Conservation (phyloP, 805 yeast species). For the Torulaspora microellipsoides region DNA sequence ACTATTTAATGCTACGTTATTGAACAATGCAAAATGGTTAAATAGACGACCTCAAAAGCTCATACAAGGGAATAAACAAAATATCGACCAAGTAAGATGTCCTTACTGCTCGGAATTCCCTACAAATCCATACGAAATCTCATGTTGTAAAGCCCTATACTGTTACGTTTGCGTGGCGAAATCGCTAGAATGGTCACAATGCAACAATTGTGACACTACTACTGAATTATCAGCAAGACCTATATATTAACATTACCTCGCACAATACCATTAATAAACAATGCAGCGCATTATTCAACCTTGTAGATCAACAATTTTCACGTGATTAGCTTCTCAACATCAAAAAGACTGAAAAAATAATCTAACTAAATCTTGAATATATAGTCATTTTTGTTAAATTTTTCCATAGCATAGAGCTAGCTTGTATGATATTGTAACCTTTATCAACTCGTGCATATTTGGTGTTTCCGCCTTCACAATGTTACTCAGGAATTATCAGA, state of each 20-base stretch:
- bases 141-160: slow-evolving; percentile 19
- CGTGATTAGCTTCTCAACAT: no score
- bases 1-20: slow-evolving; percentile 20
- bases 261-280: background rate
- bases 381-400: no score
- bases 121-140: slow-evolving; percentile 17
- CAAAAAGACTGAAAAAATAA: no score
- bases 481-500: no score
- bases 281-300: no score
- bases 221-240: slow-evolving; percentile 7
- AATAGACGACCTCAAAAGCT: slow-evolving; percentile 7
- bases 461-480: no score
- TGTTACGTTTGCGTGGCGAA: slow-evolving; percentile 24
- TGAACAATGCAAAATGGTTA: slow-evolving; percentile 16
- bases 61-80: background rate
- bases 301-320: no score
- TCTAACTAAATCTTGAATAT: no score
- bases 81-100: slow-evolving; percentile 6
- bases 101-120: slow-evolving; percentile 20
- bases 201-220: slow-evolving; percentile 12
- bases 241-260: slow-evolving; percentile 2
- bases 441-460: no score
- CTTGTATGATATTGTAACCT: no score
- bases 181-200: slow-evolving; percentile 14
- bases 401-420: no score